Percentiles rank a stretch among this genome's conserved stretches.
Conservation (phyloP, 108 stramenopile genomes). For the Cylindrotheca closterium region DNA sequence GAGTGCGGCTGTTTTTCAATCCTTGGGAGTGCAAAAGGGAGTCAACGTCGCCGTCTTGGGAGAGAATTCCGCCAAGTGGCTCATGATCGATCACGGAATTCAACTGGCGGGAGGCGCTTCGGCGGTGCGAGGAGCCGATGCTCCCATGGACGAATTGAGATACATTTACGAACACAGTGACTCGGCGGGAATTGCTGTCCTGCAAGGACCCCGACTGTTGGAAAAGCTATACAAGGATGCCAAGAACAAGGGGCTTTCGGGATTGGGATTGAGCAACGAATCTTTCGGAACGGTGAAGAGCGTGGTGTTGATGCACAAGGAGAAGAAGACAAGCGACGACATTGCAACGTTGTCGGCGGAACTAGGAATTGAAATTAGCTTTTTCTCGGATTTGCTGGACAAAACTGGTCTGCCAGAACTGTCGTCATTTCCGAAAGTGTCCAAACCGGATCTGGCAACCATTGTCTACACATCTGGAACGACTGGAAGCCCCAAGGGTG, state of each 20-base stretch:
- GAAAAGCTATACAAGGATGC: constrained; percentile 65
- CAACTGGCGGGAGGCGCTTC: constrained; percentile 74
- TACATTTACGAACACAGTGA: constrained; percentile 94
- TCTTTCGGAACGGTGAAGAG: constrained; percentile 64
- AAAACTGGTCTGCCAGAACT: background rate
- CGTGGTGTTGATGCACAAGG: constrained; percentile 73
- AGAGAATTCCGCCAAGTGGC: constrained; percentile 87
- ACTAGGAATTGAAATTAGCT: constrained; percentile 49
- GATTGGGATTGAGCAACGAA: constrained; percentile 70
- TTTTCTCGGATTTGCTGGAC: constrained; percentile 59
- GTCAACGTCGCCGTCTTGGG: constrained; percentile 78
- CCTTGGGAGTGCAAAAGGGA: constrained; percentile 65
- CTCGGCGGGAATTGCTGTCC: constrained; percentile 66
- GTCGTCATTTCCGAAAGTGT: constrained; percentile 38
- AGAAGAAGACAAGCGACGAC: constrained; percentile 59
- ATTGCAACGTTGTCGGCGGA: constrained; percentile 47
- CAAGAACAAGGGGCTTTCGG: constrained; percentile 36
- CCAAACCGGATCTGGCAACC: constrained; percentile 75
- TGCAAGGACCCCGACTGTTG: constrained; percentile 76
- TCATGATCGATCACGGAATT: constrained; percentile 84
- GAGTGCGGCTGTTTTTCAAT: constrained; percentile 57
- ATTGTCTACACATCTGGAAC: constrained; percentile 98
- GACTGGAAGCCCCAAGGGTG: constrained; percentile 96
- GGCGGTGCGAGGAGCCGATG: constrained; percentile 90
- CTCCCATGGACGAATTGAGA: constrained; percentile 78